Conservation (phyloP, 2,329 filamentous ascomycete genomes). For the Fusarium sp. region DNA sequence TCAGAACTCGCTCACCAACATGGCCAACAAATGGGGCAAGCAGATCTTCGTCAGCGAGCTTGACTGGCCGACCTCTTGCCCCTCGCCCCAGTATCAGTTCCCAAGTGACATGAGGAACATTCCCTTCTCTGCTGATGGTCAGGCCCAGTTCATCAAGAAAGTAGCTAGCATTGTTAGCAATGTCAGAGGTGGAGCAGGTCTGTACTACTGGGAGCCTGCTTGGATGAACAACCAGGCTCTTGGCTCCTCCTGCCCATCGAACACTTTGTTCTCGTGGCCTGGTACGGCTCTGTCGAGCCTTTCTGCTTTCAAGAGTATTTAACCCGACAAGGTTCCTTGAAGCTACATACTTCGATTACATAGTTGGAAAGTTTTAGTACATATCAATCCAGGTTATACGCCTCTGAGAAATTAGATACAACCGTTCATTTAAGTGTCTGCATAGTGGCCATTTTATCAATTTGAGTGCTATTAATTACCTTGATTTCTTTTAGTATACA, state of each 20-base stretch:
- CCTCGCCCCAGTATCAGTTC: conserved; percentile 65
- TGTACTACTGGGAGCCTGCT: conserved; percentile 82
- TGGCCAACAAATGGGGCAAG: conserved; percentile 74
- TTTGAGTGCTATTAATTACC: no score
- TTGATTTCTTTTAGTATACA: no score
- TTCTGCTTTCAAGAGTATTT: conserved; percentile 67
- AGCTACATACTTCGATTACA: background rate
- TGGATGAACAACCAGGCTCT: conserved; percentile 76
- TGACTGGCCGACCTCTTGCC: conserved; percentile 76
- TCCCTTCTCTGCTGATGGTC: conserved; percentile 73
- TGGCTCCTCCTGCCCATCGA: conserved; percentile 75
- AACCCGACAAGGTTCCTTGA: rapidly evolving
- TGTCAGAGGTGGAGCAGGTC: conserved; percentile 66
- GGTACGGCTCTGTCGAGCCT: conserved; percentile 70
- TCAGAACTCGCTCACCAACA: conserved; percentile 66
- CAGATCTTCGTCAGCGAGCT: conserved; percentile 77
- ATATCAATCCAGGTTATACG: background rate
- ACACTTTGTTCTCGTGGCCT: conserved; percentile 70
- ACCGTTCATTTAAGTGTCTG: no score
- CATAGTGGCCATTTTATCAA: no score
- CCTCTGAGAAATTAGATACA: no score
- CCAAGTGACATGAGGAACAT: conserved; percentile 71
- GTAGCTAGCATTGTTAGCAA: conserved; percentile 69
- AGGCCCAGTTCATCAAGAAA: conserved; percentile 71
- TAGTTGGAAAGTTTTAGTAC: background rate